Conservation (phyloP, 1,284 basidiomycete genomes). For the Leccinum fuscescens region DNA sequence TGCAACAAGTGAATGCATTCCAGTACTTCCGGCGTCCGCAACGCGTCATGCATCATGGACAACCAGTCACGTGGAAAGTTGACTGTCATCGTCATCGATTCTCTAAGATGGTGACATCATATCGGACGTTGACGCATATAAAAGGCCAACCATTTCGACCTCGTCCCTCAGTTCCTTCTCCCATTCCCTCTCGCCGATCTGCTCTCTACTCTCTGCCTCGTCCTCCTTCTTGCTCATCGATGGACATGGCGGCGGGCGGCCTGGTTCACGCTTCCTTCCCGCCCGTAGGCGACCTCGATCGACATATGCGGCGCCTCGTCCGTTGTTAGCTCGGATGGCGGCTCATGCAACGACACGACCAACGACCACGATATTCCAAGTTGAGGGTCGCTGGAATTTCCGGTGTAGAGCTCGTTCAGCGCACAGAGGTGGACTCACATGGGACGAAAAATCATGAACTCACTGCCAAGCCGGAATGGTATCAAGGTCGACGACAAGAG, state of each 20-base stretch:
- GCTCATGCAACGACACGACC: not conserved
- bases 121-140: not conserved
- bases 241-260: slow-evolving; percentile 7
- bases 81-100: not conserved
- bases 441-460: slow-evolving; percentile 16
- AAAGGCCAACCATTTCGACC: slow-evolving; percentile 5
- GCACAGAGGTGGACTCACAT: slow-evolving; percentile 3
- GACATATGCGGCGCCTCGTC: not conserved
- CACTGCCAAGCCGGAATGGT: not conserved
- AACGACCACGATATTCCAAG: not conserved
- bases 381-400: slow-evolving; percentile 7
- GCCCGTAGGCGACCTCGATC: not conserved
- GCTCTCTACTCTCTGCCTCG: not conserved
- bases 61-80: not conserved
- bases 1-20: no score
- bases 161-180: slow-evolving; percentile 7
- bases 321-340: not conserved
- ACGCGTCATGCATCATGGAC: no score
- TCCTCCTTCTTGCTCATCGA: slow-evolving; percentile 3
- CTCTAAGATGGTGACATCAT: not conserved
- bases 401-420: slow-evolving; percentile 10
- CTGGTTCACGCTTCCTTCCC: not conserved
- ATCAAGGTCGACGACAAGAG: slow-evolving; percentile 3
- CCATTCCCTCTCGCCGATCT: not conserved
- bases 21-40: no score